Evolutionary conservation across 1,139 yeast genomes (phyloP).

Genomic region (Groenewaldozyma auringiensis): DNA sequence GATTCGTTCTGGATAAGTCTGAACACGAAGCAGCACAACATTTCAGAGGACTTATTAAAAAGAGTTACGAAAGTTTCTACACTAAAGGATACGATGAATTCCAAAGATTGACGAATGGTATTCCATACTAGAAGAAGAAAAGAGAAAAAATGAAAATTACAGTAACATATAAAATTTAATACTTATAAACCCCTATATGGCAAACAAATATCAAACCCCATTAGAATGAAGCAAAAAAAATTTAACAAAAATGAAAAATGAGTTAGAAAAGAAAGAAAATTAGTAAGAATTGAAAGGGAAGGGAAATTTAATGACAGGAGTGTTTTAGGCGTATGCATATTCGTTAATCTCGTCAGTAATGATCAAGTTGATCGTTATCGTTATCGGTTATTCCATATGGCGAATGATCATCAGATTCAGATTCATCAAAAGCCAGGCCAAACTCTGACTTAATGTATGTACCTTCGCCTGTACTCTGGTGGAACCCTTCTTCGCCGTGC

Average conservation of each 20-base stretch:
- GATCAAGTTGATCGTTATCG: no score
- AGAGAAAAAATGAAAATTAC: no score
- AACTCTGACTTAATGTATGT: no score
- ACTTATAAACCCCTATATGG: no score
- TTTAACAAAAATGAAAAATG: constrained; percentile 10
- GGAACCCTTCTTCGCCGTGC: no score
- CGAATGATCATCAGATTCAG: constrained; percentile 17
- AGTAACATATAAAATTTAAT: no score
- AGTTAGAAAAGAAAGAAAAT: constrained; percentile 5
- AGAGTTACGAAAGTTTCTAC: constrained; percentile 78
- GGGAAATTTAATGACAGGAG: constrained; percentile 5
- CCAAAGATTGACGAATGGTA: constrained; percentile 92
- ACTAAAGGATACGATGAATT: constrained; percentile 97
- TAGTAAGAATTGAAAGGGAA: constrained; percentile 4
- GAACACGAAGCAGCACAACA: constrained; percentile 81
- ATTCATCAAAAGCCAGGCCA: no score
- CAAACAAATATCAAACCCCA: constrained; percentile 9
- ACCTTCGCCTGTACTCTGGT: no score
- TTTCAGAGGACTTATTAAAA: constrained; percentile 68
- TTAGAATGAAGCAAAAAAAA: constrained; percentile 5
- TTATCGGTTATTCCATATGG: constrained; percentile 19
- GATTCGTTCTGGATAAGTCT: constrained; percentile 74
- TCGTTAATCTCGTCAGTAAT: constrained; percentile 7
- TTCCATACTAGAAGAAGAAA: constrained; percentile 54
- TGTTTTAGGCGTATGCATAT: no score